Evolutionary conservation across 345 rosid species (phyloP), one percentile per base, ranked within the genome.

Genomic region (Abelmoschus esculentus): DNA sequence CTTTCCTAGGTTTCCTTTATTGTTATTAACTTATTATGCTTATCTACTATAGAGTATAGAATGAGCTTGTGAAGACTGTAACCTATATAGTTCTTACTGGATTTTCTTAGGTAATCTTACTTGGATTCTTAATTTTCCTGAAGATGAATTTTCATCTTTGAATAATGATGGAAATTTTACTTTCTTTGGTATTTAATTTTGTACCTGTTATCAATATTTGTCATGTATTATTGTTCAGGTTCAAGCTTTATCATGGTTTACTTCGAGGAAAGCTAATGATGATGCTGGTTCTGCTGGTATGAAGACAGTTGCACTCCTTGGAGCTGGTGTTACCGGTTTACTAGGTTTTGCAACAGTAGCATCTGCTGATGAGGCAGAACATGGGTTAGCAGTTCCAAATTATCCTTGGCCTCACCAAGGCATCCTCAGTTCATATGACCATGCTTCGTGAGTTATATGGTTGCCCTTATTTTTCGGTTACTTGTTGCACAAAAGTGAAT

Each of bases 391-490:
- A 49, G 53, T 49, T 49, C 17, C 53, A 12, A 15, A 49, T 49
- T 49, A 49, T 49, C 53, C 53, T 49, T 49, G 54, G 54, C 54
- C 54, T 49, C 54, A 49, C 54, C 7, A 15, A 49, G 54, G 54
- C 54, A 49, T 49, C 54, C 54, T 49, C 54, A 49, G 54, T 49
- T 49, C 54, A 15, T 49, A 49, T 7, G 54, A 49, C 54, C 54
- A 49, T 49, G 17, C 54, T 49, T 49, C 54, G 54, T 49, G 54
- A 49, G 54, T 49, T 49, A 14, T 14, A 5, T 38, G 38, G 5
- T 36, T 56, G 56, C 70, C n/a, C 67, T 52, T 17, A 61, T 6
- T 47, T 15, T 76, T 64, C 67, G 61, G 10, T 60, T 61, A 61
- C 17, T 54, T 61, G n/a, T 3, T 61, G 46, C 44, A 3, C 19